A percentile compares a stretch with the other conserved stretches of the same genome.
Evolutionary conservation across 2,329 filamentous ascomycete genomes (phyloP).

Genomic region (Xylaria sp.): DNA sequence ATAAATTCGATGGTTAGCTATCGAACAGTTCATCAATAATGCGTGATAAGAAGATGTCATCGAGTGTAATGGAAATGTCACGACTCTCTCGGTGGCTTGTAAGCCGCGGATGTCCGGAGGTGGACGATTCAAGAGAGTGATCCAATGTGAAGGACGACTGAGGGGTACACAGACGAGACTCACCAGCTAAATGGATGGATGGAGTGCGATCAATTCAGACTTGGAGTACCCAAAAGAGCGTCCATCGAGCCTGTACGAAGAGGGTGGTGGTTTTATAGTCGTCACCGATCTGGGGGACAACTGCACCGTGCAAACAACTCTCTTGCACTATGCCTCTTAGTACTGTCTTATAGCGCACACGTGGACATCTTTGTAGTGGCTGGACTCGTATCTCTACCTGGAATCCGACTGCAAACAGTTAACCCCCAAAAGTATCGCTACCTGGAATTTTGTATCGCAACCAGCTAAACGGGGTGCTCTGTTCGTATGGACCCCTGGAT

Average conservation of each 20-base stretch:
- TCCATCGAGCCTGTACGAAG: background rate
- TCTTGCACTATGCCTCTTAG: background rate
- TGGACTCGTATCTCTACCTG: background rate
- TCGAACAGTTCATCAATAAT: too few relatives aligned
- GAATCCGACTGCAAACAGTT: background rate
- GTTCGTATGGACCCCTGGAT: background rate
- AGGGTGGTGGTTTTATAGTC: background rate
- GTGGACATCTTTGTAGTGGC: background rate
- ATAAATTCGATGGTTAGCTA: background rate
- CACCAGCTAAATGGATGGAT: background rate
- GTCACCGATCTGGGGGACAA: background rate
- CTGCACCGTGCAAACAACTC: background rate
- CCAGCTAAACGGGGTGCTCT: background rate
- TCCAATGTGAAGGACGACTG: background rate
- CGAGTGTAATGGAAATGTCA: background rate
- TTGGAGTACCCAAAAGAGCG: background rate
- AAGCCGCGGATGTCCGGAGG: background rate
- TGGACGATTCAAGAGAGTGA: background rate
- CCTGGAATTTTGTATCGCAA: background rate
- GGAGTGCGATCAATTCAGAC: background rate
- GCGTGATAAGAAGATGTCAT: background rate
- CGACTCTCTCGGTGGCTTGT: background rate
- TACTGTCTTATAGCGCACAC: background rate
- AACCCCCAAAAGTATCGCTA: background rate
- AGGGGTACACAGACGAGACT: background rate